Percentiles rank a stretch among this genome's conserved stretches.
phyloP scores from a whole-genome alignment of 208 protist genomes.

The Trypanosoma boissoni region DNA sequence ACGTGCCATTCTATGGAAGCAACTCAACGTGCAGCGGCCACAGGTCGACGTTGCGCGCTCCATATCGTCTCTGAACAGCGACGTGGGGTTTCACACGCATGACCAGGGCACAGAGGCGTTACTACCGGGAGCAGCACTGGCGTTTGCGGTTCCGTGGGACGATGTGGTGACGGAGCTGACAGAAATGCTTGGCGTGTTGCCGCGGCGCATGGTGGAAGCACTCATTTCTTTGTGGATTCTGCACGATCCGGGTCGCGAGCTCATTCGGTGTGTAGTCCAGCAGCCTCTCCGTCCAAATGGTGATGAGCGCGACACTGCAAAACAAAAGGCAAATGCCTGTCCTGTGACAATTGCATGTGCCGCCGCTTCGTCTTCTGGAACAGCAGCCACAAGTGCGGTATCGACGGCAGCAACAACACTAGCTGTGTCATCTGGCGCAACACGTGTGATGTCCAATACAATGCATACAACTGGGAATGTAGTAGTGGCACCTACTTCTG shows the following conservation, averaged over 20 bases:
- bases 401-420: not conserved
- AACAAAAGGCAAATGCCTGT: slow-evolving; percentile 4
- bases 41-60: not conserved
- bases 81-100: not conserved
- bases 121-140: not conserved
- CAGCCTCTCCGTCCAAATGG: slow-evolving; percentile 21
- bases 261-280: slow-evolving; percentile 79
- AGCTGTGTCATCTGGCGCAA: not conserved
- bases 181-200: slow-evolving; percentile 33
- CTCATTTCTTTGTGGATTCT: slow-evolving; percentile 70
- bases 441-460: not conserved
- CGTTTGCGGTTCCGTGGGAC: slow-evolving; percentile 51
- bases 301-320: slow-evolving; percentile 11
- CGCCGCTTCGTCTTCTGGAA: not conserved
- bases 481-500: not conserved
- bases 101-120: no score
- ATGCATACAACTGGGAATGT: not conserved
- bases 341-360: slow-evolving; percentile 16
- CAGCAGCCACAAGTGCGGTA: not conserved
- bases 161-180: slow-evolving; percentile 59
- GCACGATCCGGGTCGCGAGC: slow-evolving; percentile 57
- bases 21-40: slow-evolving; percentile 24
- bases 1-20: slow-evolving; percentile 48
- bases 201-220: slow-evolving; percentile 35
- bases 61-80: not conserved